Base-by-base conservation (phyloP, 352 stramenopile genomes). In the Phytophthora kernoviae region DNA sequence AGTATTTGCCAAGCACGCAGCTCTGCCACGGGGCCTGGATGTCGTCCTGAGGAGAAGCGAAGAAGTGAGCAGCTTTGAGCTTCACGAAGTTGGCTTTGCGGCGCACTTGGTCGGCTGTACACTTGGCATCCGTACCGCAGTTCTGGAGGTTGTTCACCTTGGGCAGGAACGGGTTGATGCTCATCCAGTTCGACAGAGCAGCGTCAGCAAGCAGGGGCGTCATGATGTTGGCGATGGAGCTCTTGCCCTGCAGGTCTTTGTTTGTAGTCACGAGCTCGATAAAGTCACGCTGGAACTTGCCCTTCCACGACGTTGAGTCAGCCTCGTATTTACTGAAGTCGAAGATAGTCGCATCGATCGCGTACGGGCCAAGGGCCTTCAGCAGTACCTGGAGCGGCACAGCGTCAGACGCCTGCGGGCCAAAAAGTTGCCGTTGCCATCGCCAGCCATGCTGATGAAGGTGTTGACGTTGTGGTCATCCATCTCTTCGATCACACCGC, bases 401-500 rank as follows among this genome's bases (percentile, higher is more conserved):
- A 0, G 39, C 48, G 27, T 85, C 75, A 7, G 48, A 70, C 1
- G 54, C 41, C 44, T 85, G 75, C 3, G 79, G 76, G 9, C 74
- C 77, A 46, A 75, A 42, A 86, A 84, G 60, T 81, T 75, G 40
- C 79, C 79, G 41, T 88, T 84, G 10, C 70, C 65, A 2, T 72
- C 62, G 2, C 79, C 76, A 8, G 79, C 76, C 21, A 86, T 58
- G 32, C 65, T 81, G 57, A 88, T 73, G 59, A 73, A 76, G 30
- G 66, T 76, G 50, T 79, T 60, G 2, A 77, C 74, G 2, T 79
- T 77, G 65, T 84, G 79, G 57, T 84, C 67, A 39, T 88, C 71
- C 75, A 81, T 83, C 20, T 83, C 68, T 55, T 86, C 70, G 20
- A 86, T 68, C 18, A 88, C 76, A 18, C 62, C 74, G 21, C 79